Conservation (phyloP, 352 stramenopile species). For the Phytophthora palmivora region DNA sequence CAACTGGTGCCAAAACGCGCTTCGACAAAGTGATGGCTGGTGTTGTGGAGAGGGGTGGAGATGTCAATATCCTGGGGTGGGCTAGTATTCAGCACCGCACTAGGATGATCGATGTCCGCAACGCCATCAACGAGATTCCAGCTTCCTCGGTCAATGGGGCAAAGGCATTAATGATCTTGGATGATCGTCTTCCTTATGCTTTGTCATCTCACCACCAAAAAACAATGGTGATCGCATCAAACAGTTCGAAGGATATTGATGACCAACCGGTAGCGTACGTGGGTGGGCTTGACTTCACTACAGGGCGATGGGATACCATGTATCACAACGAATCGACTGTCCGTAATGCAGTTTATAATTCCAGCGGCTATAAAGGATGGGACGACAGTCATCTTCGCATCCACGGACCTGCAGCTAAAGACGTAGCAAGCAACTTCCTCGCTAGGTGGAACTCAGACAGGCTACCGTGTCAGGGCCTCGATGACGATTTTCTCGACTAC, state of each 20-base stretch:
- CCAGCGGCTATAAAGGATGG: slow-evolving; percentile 52
- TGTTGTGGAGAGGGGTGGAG: slow-evolving; percentile 38
- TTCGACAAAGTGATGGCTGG: slow-evolving; percentile 42
- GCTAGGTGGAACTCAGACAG: slow-evolving; percentile 53
- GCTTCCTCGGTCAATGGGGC: slow-evolving; percentile 17
- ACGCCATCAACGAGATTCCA: slow-evolving; percentile 45
- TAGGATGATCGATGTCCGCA: slow-evolving; percentile 43
- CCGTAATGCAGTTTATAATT: slow-evolving; percentile 39
- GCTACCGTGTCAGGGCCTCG: slow-evolving; percentile 21
- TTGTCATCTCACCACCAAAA: slow-evolving; percentile 63
- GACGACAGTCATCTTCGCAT: slow-evolving; percentile 54
- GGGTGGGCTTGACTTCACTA: slow-evolving; percentile 54
- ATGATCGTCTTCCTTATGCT: slow-evolving; percentile 46
- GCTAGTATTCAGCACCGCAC: slow-evolving; percentile 48
- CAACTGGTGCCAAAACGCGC: slow-evolving; percentile 29
- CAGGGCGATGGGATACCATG: slow-evolving; percentile 63
- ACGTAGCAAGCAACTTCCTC: slow-evolving; percentile 63
- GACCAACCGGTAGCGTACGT: slow-evolving; percentile 49
- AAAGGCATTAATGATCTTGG: slow-evolving; percentile 45
- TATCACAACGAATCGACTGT: slow-evolving; percentile 53
- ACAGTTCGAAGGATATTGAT: slow-evolving; percentile 3
- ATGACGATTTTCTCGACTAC: slow-evolving; percentile 50
- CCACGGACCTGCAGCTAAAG: slow-evolving; percentile 44
- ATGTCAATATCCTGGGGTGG: slow-evolving; percentile 55
- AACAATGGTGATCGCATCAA: slow-evolving; percentile 38